Base-by-base conservation (phyloP, 768 basidiomycete genomes). In the Serendipita sp. region DNA sequence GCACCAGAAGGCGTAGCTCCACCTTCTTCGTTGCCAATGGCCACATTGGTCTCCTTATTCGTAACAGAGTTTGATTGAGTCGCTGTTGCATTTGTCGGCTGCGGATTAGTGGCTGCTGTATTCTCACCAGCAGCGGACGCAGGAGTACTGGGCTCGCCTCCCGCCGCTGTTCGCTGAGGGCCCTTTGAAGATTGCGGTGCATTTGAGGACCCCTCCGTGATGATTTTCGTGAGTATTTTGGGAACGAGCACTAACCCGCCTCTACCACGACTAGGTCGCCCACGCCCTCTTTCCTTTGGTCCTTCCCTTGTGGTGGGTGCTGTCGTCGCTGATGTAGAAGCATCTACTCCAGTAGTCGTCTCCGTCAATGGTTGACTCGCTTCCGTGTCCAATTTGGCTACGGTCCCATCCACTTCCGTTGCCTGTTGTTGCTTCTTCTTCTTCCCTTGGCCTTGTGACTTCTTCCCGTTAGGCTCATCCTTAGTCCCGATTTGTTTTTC, bases 361-460 rank as follows among this genome's bases (percentile, higher is more conserved):
- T 24, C 24, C 24, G 24, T 24, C 24, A 24, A 24, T 24, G 24
- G 24, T 24, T 41, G 41, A 37, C 37, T 38, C 45, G 53, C 30
- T 15, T 28, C 44, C n/a, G 47, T 3, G 65, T 44, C 65, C 70
- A 18, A 37, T 15, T 45, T 41, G 47, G 74, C 73, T 67, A 70
- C 78, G 66, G 72, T 66, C 37, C 63, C 67, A n/a, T 60, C 65
- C 13, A 71, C 66, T n/a, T 66, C 71, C 34, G 37, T 45, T 24
- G 24, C 24, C 24, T 24, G 24, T 24, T 24, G 24, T 48, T 64
- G 37, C 37, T 58, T 48, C 38, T 58, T 63, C 45, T 44, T 66
- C 46, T 67, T 67, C 11, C 60, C 67, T 30, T 60, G 67, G 35
- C 30, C 65, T 3, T 24, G 24, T 24, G 64, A 64, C 7, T 45